Conservation (phyloP, 345 rosid species). For the Euphorbia peplus region DNA sequence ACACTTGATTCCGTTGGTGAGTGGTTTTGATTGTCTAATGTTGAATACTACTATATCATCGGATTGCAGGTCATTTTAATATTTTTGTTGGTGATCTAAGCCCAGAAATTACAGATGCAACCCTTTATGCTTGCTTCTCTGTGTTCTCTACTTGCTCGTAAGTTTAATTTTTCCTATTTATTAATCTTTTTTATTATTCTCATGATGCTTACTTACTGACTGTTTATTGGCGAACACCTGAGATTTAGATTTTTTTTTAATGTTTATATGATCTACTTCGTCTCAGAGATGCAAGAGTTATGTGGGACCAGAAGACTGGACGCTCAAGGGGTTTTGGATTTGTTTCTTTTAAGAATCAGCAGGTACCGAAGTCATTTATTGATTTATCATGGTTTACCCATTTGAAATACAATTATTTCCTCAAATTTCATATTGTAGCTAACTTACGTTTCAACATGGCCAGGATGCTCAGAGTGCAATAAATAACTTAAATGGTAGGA, state of each 20-base stretch:
- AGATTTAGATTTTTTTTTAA: background rate
- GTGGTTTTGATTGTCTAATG: background rate
- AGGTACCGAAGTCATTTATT: conserved; percentile 36
- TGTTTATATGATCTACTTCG: background rate
- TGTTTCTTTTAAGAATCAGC: conserved; percentile 90
- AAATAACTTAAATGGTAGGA: conserved; percentile 82
- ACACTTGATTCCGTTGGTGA: background rate
- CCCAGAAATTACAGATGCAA: conserved; percentile 42
- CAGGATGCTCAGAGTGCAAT: conserved; percentile 98
- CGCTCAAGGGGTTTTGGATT: conserved; percentile 98
- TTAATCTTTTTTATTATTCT: background rate
- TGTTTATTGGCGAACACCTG: background rate
- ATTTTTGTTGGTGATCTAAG: conserved; percentile 40
- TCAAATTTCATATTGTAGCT: background rate
- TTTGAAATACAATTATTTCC: background rate
- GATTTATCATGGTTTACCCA: background rate
- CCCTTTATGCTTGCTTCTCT: conserved; percentile 30
- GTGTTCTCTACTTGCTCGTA: conserved; percentile 30
- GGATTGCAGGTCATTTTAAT: conserved; percentile 26
- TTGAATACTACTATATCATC: too few species aligned
- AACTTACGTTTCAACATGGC: conserved; percentile 7
- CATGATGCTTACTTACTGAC: too few species aligned
- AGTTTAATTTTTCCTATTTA: conserved; percentile 12
- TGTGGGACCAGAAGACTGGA: conserved; percentile 99
- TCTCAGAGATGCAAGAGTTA: conserved; percentile 50